Base-by-base conservation (phyloP, 2,329 filamentous ascomycete species). In the Penicillium sp. region DNA sequence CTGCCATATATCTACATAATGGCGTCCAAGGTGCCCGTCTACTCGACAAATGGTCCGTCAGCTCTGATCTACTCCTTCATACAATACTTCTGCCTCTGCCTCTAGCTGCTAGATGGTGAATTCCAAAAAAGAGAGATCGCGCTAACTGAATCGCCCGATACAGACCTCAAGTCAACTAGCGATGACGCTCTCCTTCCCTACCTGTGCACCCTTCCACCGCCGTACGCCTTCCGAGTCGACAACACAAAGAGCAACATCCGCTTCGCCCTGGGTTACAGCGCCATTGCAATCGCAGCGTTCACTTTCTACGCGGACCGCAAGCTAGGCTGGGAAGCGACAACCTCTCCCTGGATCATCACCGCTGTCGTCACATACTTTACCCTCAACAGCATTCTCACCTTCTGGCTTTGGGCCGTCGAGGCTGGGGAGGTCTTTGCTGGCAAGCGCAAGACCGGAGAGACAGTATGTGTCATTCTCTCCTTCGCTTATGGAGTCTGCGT, bases 161-260 rank as follows among this genome's bases (percentile, higher is more conserved):
- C 69, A 96, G 94, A 97, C 71, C 87, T 99, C 59, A 97, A 97
- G 76, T 96, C 94, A 78, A 95, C 92, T 32, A 91, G 90, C 61
- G 94, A 99, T 77, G 94, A 99, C 76, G 91, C 92, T 51, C 87
- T 99, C 54, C 86, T 89, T 52, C 91, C 94, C 76, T 97, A 97
- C 78, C 86, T 99, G 58, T 93, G 90, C 75, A 89, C 86, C 26
- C 85, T 97, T n/a, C 70, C 86, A 81, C 67, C 71, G 17, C 73
- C 74, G 17, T 75, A 74, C 59, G 68, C 69, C 61, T 97, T 97
- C 80, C 83, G 78, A 57, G 91, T 96, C 75, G 86, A 89, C 58
- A 88, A 97, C 76, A 81, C 75, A 51, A 85, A 94, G 41, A 85
- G 86, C 64, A 92, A 97, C 67, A 83, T 95, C 41, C 90, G 91